These are phyloP conservation scores for Dendrobium nobile DNA, from an alignment of 106 monocot species.

Conservation along the genomic window DNA sequence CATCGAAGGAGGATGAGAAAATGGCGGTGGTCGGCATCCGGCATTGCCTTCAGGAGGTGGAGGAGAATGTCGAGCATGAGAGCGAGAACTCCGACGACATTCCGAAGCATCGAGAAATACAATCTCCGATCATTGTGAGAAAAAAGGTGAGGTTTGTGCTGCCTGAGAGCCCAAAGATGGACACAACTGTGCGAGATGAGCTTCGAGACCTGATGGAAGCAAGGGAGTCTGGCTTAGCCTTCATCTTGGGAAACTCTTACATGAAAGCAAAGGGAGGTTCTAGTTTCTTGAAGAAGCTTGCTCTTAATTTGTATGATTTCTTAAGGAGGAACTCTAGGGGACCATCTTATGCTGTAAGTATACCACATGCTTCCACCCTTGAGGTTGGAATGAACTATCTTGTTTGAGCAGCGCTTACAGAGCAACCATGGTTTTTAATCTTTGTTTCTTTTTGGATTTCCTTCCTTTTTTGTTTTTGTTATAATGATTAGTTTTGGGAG, in stretches of 20 bases:
- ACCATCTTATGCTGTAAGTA: conserved; percentile 54
- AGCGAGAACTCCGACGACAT: conserved; percentile 5
- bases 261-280: conserved; percentile 85
- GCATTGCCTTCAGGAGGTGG: conserved; percentile 36
- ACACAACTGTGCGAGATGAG: conserved; percentile 39
- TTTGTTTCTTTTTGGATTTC: background rate
- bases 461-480: background rate
- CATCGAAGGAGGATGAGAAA: conserved; percentile 36
- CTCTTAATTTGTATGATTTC: conserved; percentile 74
- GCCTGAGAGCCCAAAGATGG: conserved; percentile 55
- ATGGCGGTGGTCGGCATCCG: conserved; percentile 61
- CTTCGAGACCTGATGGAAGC: conserved; percentile 78
- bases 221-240: conserved; percentile 90
- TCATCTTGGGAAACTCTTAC: conserved; percentile 73
- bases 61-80: background rate
- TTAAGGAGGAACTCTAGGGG: conserved; percentile 75
- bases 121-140: conserved; percentile 26
- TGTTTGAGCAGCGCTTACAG: conserved; percentile 36
- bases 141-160: conserved; percentile 65
- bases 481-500: background rate
- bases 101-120: conserved; percentile 33
- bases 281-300: conserved; percentile 61
- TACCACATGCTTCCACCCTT: conserved; percentile 86
- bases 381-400: conserved; percentile 93
- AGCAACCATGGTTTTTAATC: background rate